phyloP scores from a whole-genome alignment of 108 stramenopile species.

The Pseudonitzschia delicatissima region DNA sequence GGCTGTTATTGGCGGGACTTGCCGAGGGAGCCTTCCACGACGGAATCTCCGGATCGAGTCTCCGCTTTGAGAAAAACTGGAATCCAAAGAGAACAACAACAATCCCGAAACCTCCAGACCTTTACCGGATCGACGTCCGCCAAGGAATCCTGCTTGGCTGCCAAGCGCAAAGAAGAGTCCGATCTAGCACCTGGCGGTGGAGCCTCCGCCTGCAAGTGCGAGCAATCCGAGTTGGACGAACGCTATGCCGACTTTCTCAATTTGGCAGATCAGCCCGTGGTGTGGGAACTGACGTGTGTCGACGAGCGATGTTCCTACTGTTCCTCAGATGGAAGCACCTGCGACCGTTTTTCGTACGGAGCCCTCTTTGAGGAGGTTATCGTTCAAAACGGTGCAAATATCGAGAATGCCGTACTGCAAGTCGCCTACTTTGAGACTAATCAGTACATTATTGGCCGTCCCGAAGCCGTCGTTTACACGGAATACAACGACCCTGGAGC shows the following conservation, averaged over 20 bases:
- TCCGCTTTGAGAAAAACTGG: too few relatives aligned
- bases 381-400: not conserved
- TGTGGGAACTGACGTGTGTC: not conserved
- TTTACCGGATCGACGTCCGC: constrained; percentile 3
- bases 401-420: not conserved
- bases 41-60: too few relatives aligned
- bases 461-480: not conserved
- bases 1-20: too few relatives aligned
- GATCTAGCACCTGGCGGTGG: not conserved
- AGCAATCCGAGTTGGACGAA: not conserved
- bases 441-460: not conserved
- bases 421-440: not conserved
- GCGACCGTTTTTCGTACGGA: constrained; percentile 2
- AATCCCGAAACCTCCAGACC: constrained; percentile 3
- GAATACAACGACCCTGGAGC: constrained; percentile 6
- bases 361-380: not conserved
- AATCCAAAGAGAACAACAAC: not conserved
- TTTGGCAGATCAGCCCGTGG: not conserved
- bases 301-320: constrained; percentile 3
- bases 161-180: not conserved
- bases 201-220: not conserved
- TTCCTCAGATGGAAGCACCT: not conserved
- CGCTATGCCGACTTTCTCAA: not conserved
- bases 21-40: too few relatives aligned
- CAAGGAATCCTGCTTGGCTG: not conserved